Percentiles rank a stretch among this genome's conserved stretches.
These are phyloP conservation scores for Funneliformis geosporum DNA, from an alignment of 192 early-diverging fungal genomes.

Conservation along the genomic window DNA sequence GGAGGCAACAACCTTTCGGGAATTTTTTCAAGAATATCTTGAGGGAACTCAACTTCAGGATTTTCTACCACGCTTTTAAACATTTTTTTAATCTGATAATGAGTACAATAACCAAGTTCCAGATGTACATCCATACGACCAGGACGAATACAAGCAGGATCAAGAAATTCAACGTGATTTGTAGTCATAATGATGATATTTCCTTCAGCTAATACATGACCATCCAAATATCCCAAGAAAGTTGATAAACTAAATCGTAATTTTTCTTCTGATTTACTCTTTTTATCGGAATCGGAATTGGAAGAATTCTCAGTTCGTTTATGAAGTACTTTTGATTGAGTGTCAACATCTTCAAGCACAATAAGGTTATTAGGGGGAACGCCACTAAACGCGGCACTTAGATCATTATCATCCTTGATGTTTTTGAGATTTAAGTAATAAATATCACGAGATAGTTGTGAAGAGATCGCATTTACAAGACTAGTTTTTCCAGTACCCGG, in stretches of 20 bases:
- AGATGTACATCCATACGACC: constrained; percentile 65
- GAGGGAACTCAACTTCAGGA: not conserved
- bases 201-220: constrained; percentile 57
- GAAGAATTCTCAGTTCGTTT: constrained; percentile 37
- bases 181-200: constrained; percentile 67
- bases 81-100: constrained; percentile 59
- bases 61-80: constrained; percentile 23
- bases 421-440: constrained; percentile 45
- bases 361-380: constrained; percentile 47
- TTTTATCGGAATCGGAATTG: not conserved
- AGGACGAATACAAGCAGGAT: constrained; percentile 61
- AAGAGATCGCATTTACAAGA: constrained; percentile 42
- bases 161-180: constrained; percentile 61
- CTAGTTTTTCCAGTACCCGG: constrained; percentile 48
- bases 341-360: constrained; percentile 61
- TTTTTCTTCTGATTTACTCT: not conserved
- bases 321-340: constrained; percentile 49
- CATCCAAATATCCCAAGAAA: constrained; percentile 59
- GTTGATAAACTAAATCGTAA: constrained; percentile 45
- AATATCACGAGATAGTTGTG: constrained; percentile 34
- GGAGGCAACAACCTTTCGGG: not conserved
- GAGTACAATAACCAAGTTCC: constrained; percentile 56
- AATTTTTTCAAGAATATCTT: constrained; percentile 8
- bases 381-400: constrained; percentile 40
- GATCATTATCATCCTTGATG: constrained; percentile 37